Evolutionary conservation across 2,329 filamentous ascomycete species (phyloP).

Genomic region (Knoxdaviesia capensis): DNA sequence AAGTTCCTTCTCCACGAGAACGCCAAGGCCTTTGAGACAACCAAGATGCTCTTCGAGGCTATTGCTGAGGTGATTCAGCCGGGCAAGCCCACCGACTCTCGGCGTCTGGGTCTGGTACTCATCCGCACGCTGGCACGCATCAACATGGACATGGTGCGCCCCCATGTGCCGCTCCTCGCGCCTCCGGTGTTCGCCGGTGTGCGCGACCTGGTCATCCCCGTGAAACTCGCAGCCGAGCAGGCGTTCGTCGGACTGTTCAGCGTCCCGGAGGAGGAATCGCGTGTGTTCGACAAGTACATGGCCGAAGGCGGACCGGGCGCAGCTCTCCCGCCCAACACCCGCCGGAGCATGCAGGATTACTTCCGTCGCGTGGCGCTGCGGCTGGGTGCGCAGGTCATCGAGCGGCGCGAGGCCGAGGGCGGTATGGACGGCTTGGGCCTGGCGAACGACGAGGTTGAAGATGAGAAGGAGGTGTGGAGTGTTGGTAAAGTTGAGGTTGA

Average conservation of each 20-base stretch:
- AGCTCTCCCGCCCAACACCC: constrained; percentile 48
- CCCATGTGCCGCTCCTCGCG: constrained; percentile 63
- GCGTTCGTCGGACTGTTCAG: constrained; percentile 82
- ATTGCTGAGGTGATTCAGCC: constrained; percentile 58
- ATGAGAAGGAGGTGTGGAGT: constrained; percentile 90
- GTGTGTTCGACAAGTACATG: constrained; percentile 84
- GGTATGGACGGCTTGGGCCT: constrained; percentile 71
- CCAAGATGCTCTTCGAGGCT: constrained; percentile 61
- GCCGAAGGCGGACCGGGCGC: constrained; percentile 33
- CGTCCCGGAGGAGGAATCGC: constrained; percentile 69
- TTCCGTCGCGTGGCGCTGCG: constrained; percentile 83
- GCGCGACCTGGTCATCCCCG: constrained; percentile 76
- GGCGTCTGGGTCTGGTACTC: constrained; percentile 71
- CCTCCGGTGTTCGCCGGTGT: constrained; percentile 77
- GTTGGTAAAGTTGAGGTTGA: constrained; percentile 70
- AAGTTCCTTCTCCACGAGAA: constrained; percentile 65
- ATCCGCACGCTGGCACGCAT: constrained; percentile 66
- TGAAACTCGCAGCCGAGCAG: constrained; percentile 88
- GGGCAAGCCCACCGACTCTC: constrained; percentile 61
- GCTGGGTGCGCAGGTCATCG: constrained; percentile 68
- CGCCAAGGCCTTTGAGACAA: constrained; percentile 51
- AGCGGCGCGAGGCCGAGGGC: constrained; percentile 79
- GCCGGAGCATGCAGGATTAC: constrained; percentile 89
- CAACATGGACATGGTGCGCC: constrained; percentile 60
- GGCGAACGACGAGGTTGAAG: constrained; percentile 78